Percentiles rank a stretch among this genome's conserved stretches.
Conservation (phyloP, 2,329 filamentous ascomycete species). For the Escovopsis sp. region DNA sequence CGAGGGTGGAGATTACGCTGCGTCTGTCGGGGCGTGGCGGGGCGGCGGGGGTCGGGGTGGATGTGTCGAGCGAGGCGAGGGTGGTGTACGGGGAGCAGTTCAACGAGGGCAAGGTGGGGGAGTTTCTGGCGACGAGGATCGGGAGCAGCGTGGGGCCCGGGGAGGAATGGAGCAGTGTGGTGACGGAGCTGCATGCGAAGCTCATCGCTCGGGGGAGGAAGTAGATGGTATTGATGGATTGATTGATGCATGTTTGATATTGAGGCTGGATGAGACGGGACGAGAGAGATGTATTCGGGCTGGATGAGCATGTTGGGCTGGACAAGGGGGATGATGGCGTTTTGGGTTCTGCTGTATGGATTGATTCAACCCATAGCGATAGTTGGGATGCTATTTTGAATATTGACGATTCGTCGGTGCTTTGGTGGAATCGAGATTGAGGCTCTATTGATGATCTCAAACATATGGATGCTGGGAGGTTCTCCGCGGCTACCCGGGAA, state of each 20-base stretch:
- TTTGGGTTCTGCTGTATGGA: too few species aligned
- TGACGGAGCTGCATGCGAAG: constrained; percentile 40
- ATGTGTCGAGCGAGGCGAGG: constrained; percentile 38
- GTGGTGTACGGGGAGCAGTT: constrained; percentile 69
- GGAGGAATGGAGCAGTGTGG: constrained; percentile 37
- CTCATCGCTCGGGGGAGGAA: constrained; percentile 42
- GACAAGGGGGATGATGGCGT: background rate
- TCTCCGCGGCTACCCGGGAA: too few species aligned
- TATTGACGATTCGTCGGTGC: too few species aligned
- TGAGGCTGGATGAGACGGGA: too few species aligned
- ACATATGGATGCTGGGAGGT: too few species aligned
- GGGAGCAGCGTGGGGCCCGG: constrained; percentile 25
- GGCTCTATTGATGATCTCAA: too few species aligned
- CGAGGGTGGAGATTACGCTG: constrained; percentile 51
- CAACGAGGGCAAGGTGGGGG: constrained; percentile 59
- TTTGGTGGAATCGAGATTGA: too few species aligned
- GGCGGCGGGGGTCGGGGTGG: constrained; percentile 28
- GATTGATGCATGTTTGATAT: too few species aligned
- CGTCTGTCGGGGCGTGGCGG: constrained; percentile 23
- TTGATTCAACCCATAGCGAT: too few species aligned
- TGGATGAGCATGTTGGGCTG: too few species aligned
- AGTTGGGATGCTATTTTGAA: too few species aligned
- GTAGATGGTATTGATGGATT: constrained; percentile 11
- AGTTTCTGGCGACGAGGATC: constrained; percentile 46
- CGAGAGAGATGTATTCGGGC: too few species aligned